Evolutionary conservation across 2,329 filamentous ascomycete genomes (phyloP).

Genomic region (Zalaria obscura): DNA sequence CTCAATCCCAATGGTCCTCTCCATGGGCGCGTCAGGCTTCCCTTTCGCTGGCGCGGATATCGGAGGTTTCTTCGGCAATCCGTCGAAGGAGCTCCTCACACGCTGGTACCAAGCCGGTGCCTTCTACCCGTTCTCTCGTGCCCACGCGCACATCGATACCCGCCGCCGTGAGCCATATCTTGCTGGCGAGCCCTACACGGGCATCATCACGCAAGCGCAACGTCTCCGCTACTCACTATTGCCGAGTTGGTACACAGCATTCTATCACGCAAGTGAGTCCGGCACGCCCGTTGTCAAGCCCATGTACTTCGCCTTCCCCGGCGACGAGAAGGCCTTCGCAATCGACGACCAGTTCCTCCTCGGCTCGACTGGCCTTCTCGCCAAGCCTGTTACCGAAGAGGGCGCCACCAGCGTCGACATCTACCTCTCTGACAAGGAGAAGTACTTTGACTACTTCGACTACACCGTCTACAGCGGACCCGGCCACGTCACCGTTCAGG

Average conservation of each 20-base stretch:
- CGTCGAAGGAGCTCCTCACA: slow-evolving; percentile 76
- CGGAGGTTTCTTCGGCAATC: slow-evolving; percentile 95
- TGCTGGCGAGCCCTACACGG: slow-evolving; percentile 66
- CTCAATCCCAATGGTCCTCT: slow-evolving; percentile 84
- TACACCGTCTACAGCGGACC: slow-evolving; percentile 62
- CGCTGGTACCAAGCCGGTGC: slow-evolving; percentile 95
- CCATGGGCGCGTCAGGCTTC: slow-evolving; percentile 82
- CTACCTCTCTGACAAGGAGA: slow-evolving; percentile 76
- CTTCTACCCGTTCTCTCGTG: slow-evolving; percentile 97
- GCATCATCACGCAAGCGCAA: slow-evolving; percentile 76
- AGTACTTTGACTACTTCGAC: slow-evolving; percentile 93
- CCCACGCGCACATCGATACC: slow-evolving; percentile 91
- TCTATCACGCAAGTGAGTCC: slow-evolving; percentile 71
- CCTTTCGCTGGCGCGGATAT: slow-evolving; percentile 94
- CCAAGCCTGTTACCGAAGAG: slow-evolving; percentile 75
- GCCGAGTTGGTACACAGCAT: slow-evolving; percentile 93
- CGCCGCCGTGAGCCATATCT: slow-evolving; percentile 90
- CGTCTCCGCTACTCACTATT: slow-evolving; percentile 80
- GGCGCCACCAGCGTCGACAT: slow-evolving; percentile 59
- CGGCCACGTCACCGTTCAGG: slow-evolving; percentile 57
- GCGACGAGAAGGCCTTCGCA: slow-evolving; percentile 72
- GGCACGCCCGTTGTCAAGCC: slow-evolving; percentile 81
- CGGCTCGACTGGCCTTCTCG: slow-evolving; percentile 76
- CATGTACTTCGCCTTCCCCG: slow-evolving; percentile 84
- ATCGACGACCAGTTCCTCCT: slow-evolving; percentile 92